These are phyloP conservation scores for Sungouiella blattae DNA, from an alignment of 805 yeast species.

Conservation along the genomic window DNA sequence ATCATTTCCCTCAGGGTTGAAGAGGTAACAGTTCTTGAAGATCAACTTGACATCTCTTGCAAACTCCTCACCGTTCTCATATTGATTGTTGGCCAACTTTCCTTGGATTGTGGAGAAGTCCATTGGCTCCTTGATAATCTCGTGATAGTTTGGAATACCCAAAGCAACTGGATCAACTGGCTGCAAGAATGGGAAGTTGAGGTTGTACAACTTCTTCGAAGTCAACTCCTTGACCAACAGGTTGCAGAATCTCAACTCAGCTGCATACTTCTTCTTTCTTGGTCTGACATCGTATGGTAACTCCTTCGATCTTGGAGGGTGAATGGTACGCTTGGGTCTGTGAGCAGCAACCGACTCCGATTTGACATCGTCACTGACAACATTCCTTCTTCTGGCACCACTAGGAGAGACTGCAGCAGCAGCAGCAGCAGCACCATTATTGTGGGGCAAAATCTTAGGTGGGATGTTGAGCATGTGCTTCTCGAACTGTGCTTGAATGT, in stretches of 20 bases:
- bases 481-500: conserved; percentile 86
- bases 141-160: conserved; percentile 86
- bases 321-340: conserved; percentile 92
- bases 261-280: conserved; percentile 83
- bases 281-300: conserved; percentile 90
- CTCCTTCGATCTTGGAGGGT: conserved; percentile 94
- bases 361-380: conserved; percentile 35
- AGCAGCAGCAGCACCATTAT: conserved; percentile 15
- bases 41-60: conserved; percentile 79
- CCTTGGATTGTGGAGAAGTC: conserved; percentile 82
- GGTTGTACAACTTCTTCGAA: conserved; percentile 78
- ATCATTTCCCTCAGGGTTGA: conserved; percentile 96
- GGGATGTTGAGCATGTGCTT: conserved; percentile 93
- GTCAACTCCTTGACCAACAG: conserved; percentile 77
- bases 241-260: conserved; percentile 83
- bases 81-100: conserved; percentile 80
- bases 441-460: conserved; percentile 39
- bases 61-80: conserved; percentile 84
- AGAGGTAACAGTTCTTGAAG: conserved; percentile 83
- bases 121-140: conserved; percentile 89
- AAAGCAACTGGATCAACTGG: conserved; percentile 96
- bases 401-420: conserved; percentile 14
- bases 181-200: conserved; percentile 83
- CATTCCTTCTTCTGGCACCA: conserved; percentile 18
- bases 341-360: conserved; percentile 75